Base-by-base conservation (phyloP, 2,329 filamentous ascomycete species). In the Amylocarpus encephaloides region DNA sequence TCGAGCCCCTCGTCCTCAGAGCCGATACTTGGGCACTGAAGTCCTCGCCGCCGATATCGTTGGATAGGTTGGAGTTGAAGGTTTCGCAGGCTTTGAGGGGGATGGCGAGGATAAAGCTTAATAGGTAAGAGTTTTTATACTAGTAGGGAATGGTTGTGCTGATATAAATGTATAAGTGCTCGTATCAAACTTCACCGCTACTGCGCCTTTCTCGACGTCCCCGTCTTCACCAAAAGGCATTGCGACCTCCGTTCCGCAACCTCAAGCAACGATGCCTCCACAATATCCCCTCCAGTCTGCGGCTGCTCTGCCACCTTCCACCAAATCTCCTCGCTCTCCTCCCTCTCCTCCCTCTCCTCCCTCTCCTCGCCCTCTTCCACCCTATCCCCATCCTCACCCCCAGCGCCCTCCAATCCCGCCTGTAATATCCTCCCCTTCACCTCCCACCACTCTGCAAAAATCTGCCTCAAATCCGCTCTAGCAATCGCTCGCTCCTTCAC, bases 121-220 rank as follows among this genome's bases (percentile, higher is more conserved):
- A 76, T 58, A 76, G 72, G 72, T 50, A 29, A 13, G 11, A 22
- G 5, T 30, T 29, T 11, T 32, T 6, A 19, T 11, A 39, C 9
- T 12, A 4, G 12, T 35, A 35, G 6, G n/a, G 11, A 11, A 5
- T 19, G 18, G n/a, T n/a, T n/a, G n/a, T n/a, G n/a, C n/a, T n/a
- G n/a, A n/a, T n/a, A 43, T 13, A 34, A 33, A n/a, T 36, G 16
- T 19, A 33, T 32, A 19, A 76, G 74, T 59, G 73, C 74, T 10
- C 66, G 73, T 12, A 75, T 76, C 54, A 77, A 77, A 56, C 59
- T 76, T 2, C 74, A 78, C 54, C 70, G 75, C 1, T 77, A 75
- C 58, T 71, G 69, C 53, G 75, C 75, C 7, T 78, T 78, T 59
- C 71, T 68, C 40, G 74, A 77, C 53, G 63, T 71, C 5, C 73